Conservation (phyloP, 306 rosid genomes). For the Prunus padus region DNA sequence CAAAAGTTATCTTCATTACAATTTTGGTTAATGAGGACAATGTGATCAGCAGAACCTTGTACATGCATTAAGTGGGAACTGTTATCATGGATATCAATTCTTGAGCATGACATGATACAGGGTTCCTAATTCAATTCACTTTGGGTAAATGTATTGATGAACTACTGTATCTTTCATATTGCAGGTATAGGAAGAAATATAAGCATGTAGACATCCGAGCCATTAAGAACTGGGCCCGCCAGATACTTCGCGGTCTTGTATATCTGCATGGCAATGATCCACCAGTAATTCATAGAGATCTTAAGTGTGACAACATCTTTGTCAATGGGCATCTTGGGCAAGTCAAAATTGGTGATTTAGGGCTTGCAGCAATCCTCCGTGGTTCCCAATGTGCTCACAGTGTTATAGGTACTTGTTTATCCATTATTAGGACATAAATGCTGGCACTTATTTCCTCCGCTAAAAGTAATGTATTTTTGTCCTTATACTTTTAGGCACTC, state of each 20-base stretch:
- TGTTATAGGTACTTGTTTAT: conserved; percentile 62
- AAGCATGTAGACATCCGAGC: conserved; percentile 53
- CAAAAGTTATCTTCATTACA: background rate
- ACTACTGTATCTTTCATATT: conserved; percentile 16
- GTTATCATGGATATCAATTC: background rate
- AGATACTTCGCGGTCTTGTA: conserved; percentile 73
- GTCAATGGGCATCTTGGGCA: conserved; percentile 95
- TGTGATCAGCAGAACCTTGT: background rate
- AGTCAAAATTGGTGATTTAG: conserved; percentile 89
- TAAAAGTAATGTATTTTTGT: conserved; percentile 1
- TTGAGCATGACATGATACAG: background rate
- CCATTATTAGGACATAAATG: conserved; percentile 6
- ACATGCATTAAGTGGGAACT: background rate
- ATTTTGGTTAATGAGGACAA: background rate
- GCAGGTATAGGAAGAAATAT: conserved; percentile 79
- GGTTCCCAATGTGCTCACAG: conserved; percentile 78
- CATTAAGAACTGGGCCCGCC: conserved; percentile 78
- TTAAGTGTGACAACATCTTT: conserved; percentile 86
- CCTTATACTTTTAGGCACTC: conserved; percentile 56
- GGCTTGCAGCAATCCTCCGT: conserved; percentile 76
- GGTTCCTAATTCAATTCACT: background rate
- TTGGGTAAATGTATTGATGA: background rate
- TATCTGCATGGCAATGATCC: conserved; percentile 79
- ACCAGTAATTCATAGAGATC: conserved; percentile 86
- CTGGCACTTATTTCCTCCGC: conserved; percentile 5